Base-by-base conservation (phyloP, 192 early-diverging fungal genomes). In the Dispira parvispora region DNA sequence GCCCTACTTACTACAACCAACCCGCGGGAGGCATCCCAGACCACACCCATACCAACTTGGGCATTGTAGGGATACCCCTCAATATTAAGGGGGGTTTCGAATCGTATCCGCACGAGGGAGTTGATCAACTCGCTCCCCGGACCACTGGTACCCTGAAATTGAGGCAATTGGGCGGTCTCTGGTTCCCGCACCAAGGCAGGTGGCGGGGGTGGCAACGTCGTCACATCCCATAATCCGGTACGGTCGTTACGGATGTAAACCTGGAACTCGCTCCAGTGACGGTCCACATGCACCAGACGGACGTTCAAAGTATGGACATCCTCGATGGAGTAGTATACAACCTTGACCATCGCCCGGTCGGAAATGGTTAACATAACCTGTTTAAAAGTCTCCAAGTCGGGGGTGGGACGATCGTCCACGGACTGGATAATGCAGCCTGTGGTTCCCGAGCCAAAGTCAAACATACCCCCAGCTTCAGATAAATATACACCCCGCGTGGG, bases 251-350 rank as follows among this genome's bases (percentile, higher is more conserved):
- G 80, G 5, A 74, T 67, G 21, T 89, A 86, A 64, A 92, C 55
- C 62, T 88, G 73, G 71, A 90, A 90, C 46, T 75, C 77, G 64
- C 82, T 79, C 92, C 92, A 97, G 67, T 92, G 91, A 61, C 89
- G 76, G 66, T 92, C 85, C 10, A 92, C 83, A 61, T 79, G 83
- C 75, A 92, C 89, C 52, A 97, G 85, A 67, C 81, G 80, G 14
- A 97, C 78, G 49, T 80, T 82, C 58, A 86, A 83, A 32, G 84
- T 84, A 72, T 94, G 83, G 10, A 88, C 82, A 62, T 90, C 85
- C 20, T 80, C 83, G 12, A 97, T 81, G 11, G 80, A 70, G 67
- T 88, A 94, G 75, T 83, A 91, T 23, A 68, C 65, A 18, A 77
- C 54, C 1, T 69, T 88, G 38, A 92, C 80, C 1, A 88, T 79